Evolutionary conservation across 805 yeast genomes (phyloP).

Genomic region (Saturnispora dispora): DNA sequence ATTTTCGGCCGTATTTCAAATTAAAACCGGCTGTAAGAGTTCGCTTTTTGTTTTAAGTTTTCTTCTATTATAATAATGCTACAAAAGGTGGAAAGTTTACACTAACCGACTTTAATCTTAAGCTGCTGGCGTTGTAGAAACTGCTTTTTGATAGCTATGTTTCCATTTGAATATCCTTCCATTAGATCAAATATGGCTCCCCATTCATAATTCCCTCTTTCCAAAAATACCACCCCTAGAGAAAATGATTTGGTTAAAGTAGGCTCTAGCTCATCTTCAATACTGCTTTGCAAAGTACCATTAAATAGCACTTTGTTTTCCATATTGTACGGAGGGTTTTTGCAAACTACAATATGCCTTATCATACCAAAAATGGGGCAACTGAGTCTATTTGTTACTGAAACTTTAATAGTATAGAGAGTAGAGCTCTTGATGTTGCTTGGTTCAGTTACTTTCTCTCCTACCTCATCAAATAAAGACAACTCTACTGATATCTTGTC

Average conservation of each 20-base stretch:
- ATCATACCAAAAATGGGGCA: slow-evolving; percentile 42
- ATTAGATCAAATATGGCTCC: slow-evolving; percentile 50
- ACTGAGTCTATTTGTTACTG: slow-evolving; percentile 40
- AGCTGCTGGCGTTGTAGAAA: slow-evolving; percentile 33
- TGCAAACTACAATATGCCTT: slow-evolving; percentile 46
- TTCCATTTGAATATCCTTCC: slow-evolving; percentile 20
- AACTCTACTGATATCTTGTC: slow-evolving; percentile 40
- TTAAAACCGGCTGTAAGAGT: not conserved
- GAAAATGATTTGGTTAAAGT: slow-evolving; percentile 34
- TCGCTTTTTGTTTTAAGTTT: not conserved
- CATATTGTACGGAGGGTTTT: slow-evolving; percentile 21
- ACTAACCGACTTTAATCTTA: slow-evolving; percentile 18
- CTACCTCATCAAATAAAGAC: slow-evolving; percentile 17
- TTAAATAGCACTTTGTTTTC: slow-evolving; percentile 59
- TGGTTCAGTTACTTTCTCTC: slow-evolving; percentile 11
- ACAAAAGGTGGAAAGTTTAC: not conserved
- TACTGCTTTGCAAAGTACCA: slow-evolving; percentile 58
- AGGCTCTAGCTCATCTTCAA: slow-evolving; percentile 34
- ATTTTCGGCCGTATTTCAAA: not conserved
- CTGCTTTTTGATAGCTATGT: slow-evolving; percentile 22
- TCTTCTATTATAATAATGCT: not conserved
- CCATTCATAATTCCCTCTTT: slow-evolving; percentile 78
- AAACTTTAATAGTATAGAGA: slow-evolving; percentile 43
- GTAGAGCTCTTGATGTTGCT: slow-evolving; percentile 35
- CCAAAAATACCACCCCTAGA: slow-evolving; percentile 56